A percentile compares a stretch with the other conserved stretches of the same genome.
Conservation (phyloP, 2,329 filamentous ascomycete species). For the Aphanoascus verrucosus region DNA sequence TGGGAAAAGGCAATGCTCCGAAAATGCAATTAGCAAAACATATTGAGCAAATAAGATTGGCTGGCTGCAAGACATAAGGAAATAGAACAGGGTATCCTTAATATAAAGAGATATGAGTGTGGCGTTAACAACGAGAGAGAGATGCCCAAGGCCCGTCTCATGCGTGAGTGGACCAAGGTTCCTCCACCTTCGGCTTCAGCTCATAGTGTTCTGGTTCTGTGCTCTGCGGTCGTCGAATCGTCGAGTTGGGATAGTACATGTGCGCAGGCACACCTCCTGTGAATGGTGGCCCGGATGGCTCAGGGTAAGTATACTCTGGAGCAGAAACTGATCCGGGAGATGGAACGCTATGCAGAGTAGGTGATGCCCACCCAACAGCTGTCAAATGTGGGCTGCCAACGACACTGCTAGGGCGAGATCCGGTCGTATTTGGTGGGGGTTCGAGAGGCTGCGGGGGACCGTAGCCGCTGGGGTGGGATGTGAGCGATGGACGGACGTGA, state of each 20-base stretch:
- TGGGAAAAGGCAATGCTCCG: slow-evolving; percentile 8
- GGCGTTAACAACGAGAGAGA: background rate
- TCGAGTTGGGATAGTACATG: slow-evolving; percentile 61
- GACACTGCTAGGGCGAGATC: slow-evolving; percentile 64
- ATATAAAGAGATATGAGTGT: background rate
- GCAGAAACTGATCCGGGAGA: slow-evolving; percentile 51
- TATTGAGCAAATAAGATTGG: background rate
- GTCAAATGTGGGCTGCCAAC: slow-evolving; percentile 77
- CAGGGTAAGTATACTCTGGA: slow-evolving; percentile 75
- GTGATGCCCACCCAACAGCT: slow-evolving; percentile 75
- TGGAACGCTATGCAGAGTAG: slow-evolving; percentile 60
- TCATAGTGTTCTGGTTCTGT: slow-evolving; percentile 60
- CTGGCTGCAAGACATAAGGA: background rate
- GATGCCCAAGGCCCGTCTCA: background rate
- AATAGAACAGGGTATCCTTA: background rate
- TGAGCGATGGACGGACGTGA: slow-evolving; percentile 50
- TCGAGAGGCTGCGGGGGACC: slow-evolving; percentile 78
- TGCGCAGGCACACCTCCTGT: slow-evolving; percentile 41
- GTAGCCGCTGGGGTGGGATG: slow-evolving; percentile 74
- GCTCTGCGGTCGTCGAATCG: slow-evolving; percentile 63
- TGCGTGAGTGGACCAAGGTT: slow-evolving; percentile 1
- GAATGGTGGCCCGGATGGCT: slow-evolving; percentile 49
- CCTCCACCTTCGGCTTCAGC: slow-evolving; percentile 41
- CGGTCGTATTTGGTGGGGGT: slow-evolving; percentile 62
- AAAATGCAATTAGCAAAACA: slow-evolving; percentile 8